A percentile compares a stretch with the other conserved stretches of the same genome.
phyloP scores from a whole-genome alignment of 1,284 basidiomycete genomes.

The Heterobasidion annosum region DNA sequence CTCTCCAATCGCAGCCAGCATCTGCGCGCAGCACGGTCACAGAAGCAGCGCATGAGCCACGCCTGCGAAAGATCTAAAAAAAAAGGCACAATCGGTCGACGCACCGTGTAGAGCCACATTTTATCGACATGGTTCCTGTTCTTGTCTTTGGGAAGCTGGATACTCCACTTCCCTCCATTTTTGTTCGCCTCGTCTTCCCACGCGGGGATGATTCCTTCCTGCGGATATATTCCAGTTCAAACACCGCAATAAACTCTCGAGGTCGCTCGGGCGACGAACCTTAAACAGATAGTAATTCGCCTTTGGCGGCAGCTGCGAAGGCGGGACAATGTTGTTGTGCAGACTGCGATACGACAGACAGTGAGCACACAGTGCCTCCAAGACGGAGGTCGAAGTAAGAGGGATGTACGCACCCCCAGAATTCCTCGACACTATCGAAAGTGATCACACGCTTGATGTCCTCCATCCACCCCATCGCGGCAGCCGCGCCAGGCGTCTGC shows the following conservation, averaged over 20 bases:
- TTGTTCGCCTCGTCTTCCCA: slow-evolving; percentile 98
- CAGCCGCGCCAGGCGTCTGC: slow-evolving; percentile 55
- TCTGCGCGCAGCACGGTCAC: slow-evolving; percentile 38
- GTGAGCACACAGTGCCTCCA: background rate
- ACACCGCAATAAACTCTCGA: background rate
- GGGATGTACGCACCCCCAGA: slow-evolving; percentile 74
- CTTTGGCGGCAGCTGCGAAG: slow-evolving; percentile 89
- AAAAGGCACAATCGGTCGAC: slow-evolving; percentile 14
- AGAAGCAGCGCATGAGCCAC: slow-evolving; percentile 1
- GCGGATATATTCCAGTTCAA: slow-evolving; percentile 3
- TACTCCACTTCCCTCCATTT: slow-evolving; percentile 96
- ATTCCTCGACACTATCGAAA: slow-evolving; percentile 94
- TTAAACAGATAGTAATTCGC: slow-evolving; percentile 99
- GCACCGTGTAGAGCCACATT: slow-evolving; percentile 96
- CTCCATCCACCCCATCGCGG: slow-evolving; percentile 91
- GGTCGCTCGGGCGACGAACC: slow-evolving; percentile 24
- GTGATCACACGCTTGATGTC: slow-evolving; percentile 91
- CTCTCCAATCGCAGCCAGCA: slow-evolving; percentile 95
- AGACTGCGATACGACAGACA: slow-evolving; percentile 37
- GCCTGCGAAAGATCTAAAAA: slow-evolving; percentile 1
- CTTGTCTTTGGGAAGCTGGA: slow-evolving; percentile 96
- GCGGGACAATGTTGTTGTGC: slow-evolving; percentile 97
- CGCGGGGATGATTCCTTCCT: slow-evolving; percentile 92
- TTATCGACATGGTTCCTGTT: slow-evolving; percentile 79
- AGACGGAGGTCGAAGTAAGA: slow-evolving; percentile 6